Conservation (phyloP, 108 stramenopile species). For the Parietichytrium sp. region DNA sequence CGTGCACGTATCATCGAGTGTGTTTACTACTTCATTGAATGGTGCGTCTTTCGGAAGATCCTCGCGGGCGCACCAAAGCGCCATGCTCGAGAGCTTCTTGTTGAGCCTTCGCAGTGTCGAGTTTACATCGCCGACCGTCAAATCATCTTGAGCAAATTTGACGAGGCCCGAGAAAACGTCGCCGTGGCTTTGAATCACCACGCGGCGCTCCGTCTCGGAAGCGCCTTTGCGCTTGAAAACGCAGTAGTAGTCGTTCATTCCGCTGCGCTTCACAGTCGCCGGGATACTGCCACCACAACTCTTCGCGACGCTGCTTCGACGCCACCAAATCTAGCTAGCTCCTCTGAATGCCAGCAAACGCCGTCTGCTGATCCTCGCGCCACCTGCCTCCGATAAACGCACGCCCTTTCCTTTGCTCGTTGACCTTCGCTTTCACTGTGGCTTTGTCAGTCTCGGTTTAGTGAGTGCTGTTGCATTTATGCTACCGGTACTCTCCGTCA, state of each 20-base stretch:
- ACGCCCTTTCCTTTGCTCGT: too few species aligned
- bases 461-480: too few species aligned
- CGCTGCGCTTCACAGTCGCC: too few species aligned
- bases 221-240: slow-evolving; percentile 1
- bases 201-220: not conserved
- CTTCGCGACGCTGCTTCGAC: too few species aligned
- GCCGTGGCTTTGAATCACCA: not conserved
- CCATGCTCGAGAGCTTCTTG: not conserved
- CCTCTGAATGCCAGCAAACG: too few species aligned
- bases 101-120: slow-evolving; percentile 1
- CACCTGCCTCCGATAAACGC: too few species aligned
- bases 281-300: too few species aligned
- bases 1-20: not conserved
- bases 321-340: too few species aligned
- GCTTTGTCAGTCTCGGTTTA: too few species aligned
- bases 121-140: not conserved
- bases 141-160: slow-evolving; percentile 1
- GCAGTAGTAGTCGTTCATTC: slow-evolving; percentile 31
- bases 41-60: slow-evolving; percentile 32
- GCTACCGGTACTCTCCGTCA: too few species aligned
- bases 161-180: slow-evolving; percentile 22
- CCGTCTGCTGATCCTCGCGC: too few species aligned
- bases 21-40: slow-evolving; percentile 2
- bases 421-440: too few species aligned
- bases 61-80: slow-evolving; percentile 20